Conservation (phyloP, 495 filamentous ascomycete genomes). For the Penicillium ucsense region DNA sequence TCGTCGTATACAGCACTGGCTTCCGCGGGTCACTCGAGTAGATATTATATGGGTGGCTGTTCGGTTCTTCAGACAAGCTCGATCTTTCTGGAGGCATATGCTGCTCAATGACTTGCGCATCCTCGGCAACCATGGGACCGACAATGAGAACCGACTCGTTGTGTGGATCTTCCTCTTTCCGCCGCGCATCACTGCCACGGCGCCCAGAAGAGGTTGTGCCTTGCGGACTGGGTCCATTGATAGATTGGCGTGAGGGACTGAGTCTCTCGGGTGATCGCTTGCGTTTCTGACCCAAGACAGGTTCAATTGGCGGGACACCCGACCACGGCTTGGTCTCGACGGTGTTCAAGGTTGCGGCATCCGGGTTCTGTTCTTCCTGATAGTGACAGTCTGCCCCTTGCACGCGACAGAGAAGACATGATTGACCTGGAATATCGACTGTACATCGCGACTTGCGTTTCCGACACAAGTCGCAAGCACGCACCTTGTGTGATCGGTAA, state of each 20-base stretch:
- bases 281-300: slow-evolving; percentile 27
- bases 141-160: slow-evolving; percentile 43
- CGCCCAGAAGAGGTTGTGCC: slow-evolving; percentile 21
- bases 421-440: slow-evolving; percentile 38
- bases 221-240: slow-evolving; percentile 19
- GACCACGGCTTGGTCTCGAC: slow-evolving; percentile 23
- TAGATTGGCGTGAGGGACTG: slow-evolving; percentile 11
- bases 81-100: slow-evolving; percentile 36
- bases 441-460: slow-evolving; percentile 44
- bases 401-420: slow-evolving; percentile 40
- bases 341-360: slow-evolving; percentile 17
- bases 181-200: slow-evolving; percentile 25
- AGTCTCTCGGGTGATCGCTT: slow-evolving; percentile 21
- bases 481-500: slow-evolving; percentile 43
- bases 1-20: slow-evolving; percentile 38
- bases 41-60: slow-evolving; percentile 38
- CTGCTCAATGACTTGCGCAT: slow-evolving; percentile 43
- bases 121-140: slow-evolving; percentile 41
- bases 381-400: slow-evolving; percentile 42
- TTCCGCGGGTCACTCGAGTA: slow-evolving; percentile 41
- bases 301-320: slow-evolving; percentile 13
- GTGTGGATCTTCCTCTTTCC: slow-evolving; percentile 32
- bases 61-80: slow-evolving; percentile 30
- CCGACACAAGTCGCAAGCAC: slow-evolving; percentile 43
- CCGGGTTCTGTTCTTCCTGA: slow-evolving; percentile 28